A percentile compares a stretch with the other conserved stretches of the same genome.
Evolutionary conservation across 83 land plant genomes (phyloP).

Genomic region (Thuja plicata): DNA sequence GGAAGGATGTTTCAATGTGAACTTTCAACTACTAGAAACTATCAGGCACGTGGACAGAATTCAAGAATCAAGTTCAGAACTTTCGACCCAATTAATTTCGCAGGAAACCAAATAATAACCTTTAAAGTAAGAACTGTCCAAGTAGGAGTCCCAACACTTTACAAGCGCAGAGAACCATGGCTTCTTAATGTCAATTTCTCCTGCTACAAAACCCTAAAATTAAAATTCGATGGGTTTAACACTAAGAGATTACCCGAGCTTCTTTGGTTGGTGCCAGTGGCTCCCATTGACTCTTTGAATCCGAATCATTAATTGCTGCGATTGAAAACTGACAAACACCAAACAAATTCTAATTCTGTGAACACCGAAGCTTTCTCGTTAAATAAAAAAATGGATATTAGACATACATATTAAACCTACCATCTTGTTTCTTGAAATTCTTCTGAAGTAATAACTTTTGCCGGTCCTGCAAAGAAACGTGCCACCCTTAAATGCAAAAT

Average conservation of each 20-base stretch:
- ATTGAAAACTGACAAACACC: slow-evolving; percentile 76
- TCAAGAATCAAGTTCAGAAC: background rate
- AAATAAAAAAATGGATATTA: background rate
- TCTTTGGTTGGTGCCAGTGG: slow-evolving; percentile 97
- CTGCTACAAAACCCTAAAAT: background rate
- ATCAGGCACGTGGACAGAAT: background rate
- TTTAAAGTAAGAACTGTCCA: background rate
- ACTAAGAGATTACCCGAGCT: slow-evolving; percentile 68
- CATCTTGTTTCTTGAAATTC: background rate
- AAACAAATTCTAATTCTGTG: background rate
- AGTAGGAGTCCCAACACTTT: background rate
- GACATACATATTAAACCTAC: background rate
- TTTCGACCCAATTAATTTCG: background rate
- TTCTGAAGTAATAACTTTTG: background rate
- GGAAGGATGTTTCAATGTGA: too few relatives aligned
- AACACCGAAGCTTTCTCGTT: background rate
- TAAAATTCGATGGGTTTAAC: too few relatives aligned
- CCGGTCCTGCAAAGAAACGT: background rate
- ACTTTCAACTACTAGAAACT: background rate
- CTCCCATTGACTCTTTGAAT: slow-evolving; percentile 69
- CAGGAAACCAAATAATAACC: background rate
- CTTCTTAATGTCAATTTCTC: background rate
- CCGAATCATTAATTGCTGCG: slow-evolving; percentile 91
- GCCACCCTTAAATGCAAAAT: background rate
- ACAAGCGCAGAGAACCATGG: background rate